Evolutionary conservation across 768 basidiomycete genomes (phyloP).

Genomic region (Collybia mongolica): DNA sequence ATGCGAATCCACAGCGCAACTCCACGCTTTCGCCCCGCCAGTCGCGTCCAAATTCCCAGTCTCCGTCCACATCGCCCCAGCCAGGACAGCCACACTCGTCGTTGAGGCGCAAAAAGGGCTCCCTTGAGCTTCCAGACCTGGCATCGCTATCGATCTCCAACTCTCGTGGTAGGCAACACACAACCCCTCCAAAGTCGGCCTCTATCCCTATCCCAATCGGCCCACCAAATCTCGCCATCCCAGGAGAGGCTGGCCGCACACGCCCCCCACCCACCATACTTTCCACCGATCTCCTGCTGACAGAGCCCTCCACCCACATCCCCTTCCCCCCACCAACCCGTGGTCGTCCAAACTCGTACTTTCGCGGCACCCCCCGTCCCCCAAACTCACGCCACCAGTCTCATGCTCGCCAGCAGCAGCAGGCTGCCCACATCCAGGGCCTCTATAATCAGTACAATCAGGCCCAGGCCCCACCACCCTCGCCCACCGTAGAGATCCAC

Average conservation of each 20-base stretch:
- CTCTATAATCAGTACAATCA: constrained; percentile 33
- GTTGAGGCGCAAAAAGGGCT: constrained; percentile 66
- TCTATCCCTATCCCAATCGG: constrained; percentile 39
- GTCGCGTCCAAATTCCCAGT: background rate
- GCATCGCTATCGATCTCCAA: constrained; percentile 31
- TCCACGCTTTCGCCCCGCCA: background rate
- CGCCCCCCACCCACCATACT: constrained; percentile 24
- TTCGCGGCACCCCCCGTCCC: constrained; percentile 22
- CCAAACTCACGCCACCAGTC: constrained; percentile 24
- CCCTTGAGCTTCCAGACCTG: constrained; percentile 76
- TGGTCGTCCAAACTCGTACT: constrained; percentile 34
- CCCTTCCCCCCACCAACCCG: constrained; percentile 19
- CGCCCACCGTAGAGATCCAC: constrained; percentile 15
- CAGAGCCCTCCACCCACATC: constrained; percentile 19
- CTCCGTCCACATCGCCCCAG: constrained; percentile 36
- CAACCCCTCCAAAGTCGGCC: constrained; percentile 27
- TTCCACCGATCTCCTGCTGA: constrained; percentile 26
- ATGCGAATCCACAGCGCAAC: background rate
- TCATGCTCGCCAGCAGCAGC: constrained; percentile 23
- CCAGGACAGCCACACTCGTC: constrained; percentile 52
- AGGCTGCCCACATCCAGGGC: constrained; percentile 38
- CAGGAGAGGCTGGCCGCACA: constrained; percentile 21
- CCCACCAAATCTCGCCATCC: constrained; percentile 17
- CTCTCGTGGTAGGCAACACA: constrained; percentile 10
- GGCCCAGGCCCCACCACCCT: constrained; percentile 2